A percentile compares a stretch with the other conserved stretches of the same genome.
These are phyloP conservation scores for Licmophora abbreviata DNA, from an alignment of 108 stramenopile species.

Conservation along the genomic window DNA sequence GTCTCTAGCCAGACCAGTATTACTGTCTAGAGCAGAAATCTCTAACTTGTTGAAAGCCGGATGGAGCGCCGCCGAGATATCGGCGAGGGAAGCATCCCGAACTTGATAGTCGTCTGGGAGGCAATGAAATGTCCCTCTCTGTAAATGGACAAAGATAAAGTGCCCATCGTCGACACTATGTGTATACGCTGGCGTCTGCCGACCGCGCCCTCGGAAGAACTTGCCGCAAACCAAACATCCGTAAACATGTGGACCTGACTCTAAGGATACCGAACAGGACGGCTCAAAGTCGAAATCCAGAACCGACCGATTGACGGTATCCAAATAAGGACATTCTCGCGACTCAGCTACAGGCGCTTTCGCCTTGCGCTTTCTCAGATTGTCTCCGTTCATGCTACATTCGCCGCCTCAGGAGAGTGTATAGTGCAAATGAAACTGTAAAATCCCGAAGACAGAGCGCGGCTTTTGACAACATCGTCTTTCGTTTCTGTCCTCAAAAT, in stretches of 20 bases:
- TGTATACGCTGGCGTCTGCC: conserved; percentile 90
- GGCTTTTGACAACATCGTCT: no score
- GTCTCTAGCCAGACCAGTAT: conserved; percentile 79
- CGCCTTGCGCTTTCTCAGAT: no score
- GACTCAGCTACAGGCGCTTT: not conserved
- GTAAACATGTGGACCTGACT: conserved; percentile 89
- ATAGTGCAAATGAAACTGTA: no score
- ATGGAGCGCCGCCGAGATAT: conserved; percentile 79
- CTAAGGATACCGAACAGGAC: conserved; percentile 86
- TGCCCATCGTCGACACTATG: conserved; percentile 90
- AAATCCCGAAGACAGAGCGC: no score
- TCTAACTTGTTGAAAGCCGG: conserved; percentile 63
- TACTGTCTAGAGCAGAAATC: conserved; percentile 68
- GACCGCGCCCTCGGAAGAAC: conserved; percentile 91
- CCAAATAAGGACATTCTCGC: conserved; percentile 89
- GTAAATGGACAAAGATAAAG: conserved; percentile 88
- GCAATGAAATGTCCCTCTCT: conserved; percentile 79
- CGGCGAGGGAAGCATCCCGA: conserved; percentile 69
- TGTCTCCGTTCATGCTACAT: no score
- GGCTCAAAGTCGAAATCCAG: conserved; percentile 96
- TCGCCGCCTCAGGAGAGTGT: no score
- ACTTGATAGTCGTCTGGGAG: conserved; percentile 97
- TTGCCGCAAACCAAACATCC: conserved; percentile 97
- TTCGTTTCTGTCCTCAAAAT: no score
- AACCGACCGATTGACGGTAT: conserved; percentile 90